Base-by-base conservation (phyloP, 306 rosid genomes). In the Abrus precatorius region DNA sequence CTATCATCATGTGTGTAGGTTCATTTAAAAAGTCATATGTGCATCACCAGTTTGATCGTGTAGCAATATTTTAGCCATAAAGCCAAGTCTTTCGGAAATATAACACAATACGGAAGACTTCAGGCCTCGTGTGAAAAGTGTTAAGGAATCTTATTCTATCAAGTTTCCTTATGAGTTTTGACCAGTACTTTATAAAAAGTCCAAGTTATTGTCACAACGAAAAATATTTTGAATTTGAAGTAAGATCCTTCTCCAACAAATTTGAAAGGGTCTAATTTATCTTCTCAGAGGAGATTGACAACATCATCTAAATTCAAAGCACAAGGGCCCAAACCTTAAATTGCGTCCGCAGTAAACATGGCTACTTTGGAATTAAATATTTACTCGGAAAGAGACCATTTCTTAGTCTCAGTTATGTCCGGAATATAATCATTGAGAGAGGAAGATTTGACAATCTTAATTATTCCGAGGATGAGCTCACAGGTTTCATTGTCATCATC, bases 401-500 rank as follows among this genome's bases (percentile, higher is more conserved):
- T 59, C 7, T 30, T 2, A 59, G n/a, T 9, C 6, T 1, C 29
- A 65, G 33, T 38, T 64, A 34, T 40, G 13, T 64, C 33, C 38
- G 50, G 6, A 65, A 65, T 41, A 40, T 65, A 65, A 65, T 65
- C 52, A 40, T 40, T 41, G 70, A 64, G 29, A 41, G n/a, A n/a
- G 29, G 57, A 10, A 66, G 34, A 66, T 20, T 66, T 14, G 36
- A 43, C 52, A 65, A 60, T 64, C 55, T 71, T 66, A 64, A 38
- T 64, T n/a, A 38, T 47, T 38, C 75, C 89, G 91, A 75, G 97
- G 97, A 77, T 90, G 91, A 92, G 93, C 86, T 90, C 90, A 14
- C 83, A 92, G 90, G 86, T 87, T 74, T 85, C 89, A 87, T 79
- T 79, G 91, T 92, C 95, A 55, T 86, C 93, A 20, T 91, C 92